Conservation (phyloP, 768 basidiomycete species). For the Naganishia friedmannii region DNA sequence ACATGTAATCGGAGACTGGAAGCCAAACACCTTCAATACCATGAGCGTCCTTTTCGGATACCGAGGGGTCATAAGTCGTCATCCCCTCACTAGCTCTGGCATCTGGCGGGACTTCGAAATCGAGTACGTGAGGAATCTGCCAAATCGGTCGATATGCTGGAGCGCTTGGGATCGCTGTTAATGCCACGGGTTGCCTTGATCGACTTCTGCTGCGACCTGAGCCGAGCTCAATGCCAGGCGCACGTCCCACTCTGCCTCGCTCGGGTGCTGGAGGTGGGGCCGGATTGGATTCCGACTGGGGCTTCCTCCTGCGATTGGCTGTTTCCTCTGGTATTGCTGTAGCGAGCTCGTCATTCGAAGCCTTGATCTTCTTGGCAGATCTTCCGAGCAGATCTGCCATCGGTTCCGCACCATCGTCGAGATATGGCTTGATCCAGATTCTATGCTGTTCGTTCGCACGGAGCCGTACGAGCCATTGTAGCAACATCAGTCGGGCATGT, state of each 20-base stretch:
- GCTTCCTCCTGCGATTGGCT: constrained; percentile 6
- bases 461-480: constrained; percentile 84
- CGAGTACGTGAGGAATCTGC: constrained; percentile 43
- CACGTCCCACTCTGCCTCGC: constrained; percentile 36
- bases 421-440: constrained; percentile 65
- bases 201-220: constrained; percentile 48
- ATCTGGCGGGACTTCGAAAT: constrained; percentile 45
- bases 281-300: constrained; percentile 2
- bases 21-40: constrained; percentile 55
- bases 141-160: constrained; percentile 60
- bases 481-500: constrained; percentile 63
- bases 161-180: constrained; percentile 21
- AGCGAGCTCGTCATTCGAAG: constrained; percentile 7
- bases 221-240: neutral
- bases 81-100: constrained; percentile 59
- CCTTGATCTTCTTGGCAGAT: constrained; percentile 20
- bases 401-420: constrained; percentile 55
- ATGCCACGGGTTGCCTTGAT: constrained; percentile 40
- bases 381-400: constrained; percentile 30
- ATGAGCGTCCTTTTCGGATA: constrained; percentile 37
- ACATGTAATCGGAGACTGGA: constrained; percentile 72
- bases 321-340: constrained; percentile 28
- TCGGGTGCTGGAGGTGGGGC: constrained; percentile 26
- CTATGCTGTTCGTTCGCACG: constrained; percentile 86
- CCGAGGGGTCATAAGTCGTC: constrained; percentile 52